Evolutionary conservation across 129 eudicot genomes (phyloP), one percentile per base, ranked within the genome.

Genomic region (Arctium lappa): DNA sequence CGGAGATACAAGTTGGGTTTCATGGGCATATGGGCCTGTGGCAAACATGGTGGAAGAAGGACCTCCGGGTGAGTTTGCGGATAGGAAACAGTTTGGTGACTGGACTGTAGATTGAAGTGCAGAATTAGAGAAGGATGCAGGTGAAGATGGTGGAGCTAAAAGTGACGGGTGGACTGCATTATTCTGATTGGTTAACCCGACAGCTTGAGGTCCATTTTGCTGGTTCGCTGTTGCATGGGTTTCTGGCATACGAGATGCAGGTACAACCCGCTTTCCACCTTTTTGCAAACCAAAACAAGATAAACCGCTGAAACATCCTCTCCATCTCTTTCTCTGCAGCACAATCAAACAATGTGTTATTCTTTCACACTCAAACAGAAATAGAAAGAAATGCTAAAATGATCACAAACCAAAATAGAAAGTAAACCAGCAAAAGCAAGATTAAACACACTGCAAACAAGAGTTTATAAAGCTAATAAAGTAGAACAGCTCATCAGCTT

Each of bases 121-220:
- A 10, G 99, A 95, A 74, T 93, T 88, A 15, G 97, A 87, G 85
- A 95, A 95, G 2, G 99, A 95, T 29, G 99, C 99, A 12, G 99
- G 99, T 50, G 99, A 95, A 76, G 99, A 95, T 30, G 99, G 99
- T 22, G 99, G 99, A 72, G 99, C 99, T 79, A 91, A 75, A 15
- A 94, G 91, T 30, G 93, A 89, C 5, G 91, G 91, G 37, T 87
- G 87, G 36, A 92, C 79, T 34, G 91, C 75, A 5, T 89, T 87
- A 69, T 86, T 81, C 48, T 88, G 94, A 84, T 91, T 95, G 73
- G 88, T 80, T 80, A 91, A 63, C 8, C 91, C 90, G 33, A 38
- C 92, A 12, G 86, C 91, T 83, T 93, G 98, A 69, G 91, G 84
- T 62, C 97, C 93, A 48, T 91, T 93, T 71, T 89, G 88, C 75